Percentiles rank a stretch among this genome's conserved stretches.
Conservation (phyloP, 2,329 filamentous ascomycete species). For the Metarhizium robertsii region DNA sequence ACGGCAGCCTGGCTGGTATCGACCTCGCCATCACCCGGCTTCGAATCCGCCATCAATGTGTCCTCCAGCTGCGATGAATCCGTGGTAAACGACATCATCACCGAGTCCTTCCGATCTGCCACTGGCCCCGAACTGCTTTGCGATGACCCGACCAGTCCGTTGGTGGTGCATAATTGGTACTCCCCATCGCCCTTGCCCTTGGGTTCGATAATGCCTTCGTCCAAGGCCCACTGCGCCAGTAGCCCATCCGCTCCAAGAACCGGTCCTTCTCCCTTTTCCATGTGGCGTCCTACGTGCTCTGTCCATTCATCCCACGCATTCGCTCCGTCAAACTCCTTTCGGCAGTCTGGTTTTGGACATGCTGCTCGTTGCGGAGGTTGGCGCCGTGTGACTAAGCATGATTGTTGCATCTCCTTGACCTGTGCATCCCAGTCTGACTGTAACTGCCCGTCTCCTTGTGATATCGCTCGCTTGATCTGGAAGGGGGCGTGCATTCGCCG, state of each 20-base stretch:
- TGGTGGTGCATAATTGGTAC: slow-evolving; percentile 37
- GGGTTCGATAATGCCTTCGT: slow-evolving; percentile 53
- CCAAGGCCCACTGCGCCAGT: slow-evolving; percentile 52
- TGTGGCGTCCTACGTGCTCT: slow-evolving; percentile 83
- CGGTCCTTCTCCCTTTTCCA: slow-evolving; percentile 62
- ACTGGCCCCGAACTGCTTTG: slow-evolving; percentile 4
- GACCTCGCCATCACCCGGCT: slow-evolving; percentile 16
- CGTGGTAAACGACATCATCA: slow-evolving; percentile 8
- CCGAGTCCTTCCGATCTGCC: slow-evolving; percentile 19
- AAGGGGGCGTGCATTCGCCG: slow-evolving; percentile 84
- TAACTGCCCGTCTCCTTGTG: slow-evolving; percentile 49
- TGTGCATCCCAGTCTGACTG: slow-evolving; percentile 55
- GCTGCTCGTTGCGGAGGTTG: slow-evolving; percentile 61
- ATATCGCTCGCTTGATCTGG: slow-evolving; percentile 47
- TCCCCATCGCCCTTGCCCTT: slow-evolving; percentile 44
- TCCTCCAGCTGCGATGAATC: slow-evolving; percentile 13
- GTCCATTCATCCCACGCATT: slow-evolving; percentile 84
- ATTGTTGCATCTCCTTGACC: slow-evolving; percentile 60
- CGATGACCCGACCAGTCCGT: slow-evolving; percentile 13
- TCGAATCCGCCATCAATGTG: slow-evolving; percentile 13
- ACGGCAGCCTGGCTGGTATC: not conserved
- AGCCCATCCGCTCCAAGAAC: slow-evolving; percentile 47
- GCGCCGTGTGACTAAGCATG: slow-evolving; percentile 64
- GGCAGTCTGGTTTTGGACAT: slow-evolving; percentile 64
- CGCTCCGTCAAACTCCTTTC: slow-evolving; percentile 58